Evolutionary conservation across 1,284 basidiomycete genomes (phyloP), one percentile per base, ranked within the genome.

Genomic region (Ceratorhiza oryzae-sativae): DNA sequence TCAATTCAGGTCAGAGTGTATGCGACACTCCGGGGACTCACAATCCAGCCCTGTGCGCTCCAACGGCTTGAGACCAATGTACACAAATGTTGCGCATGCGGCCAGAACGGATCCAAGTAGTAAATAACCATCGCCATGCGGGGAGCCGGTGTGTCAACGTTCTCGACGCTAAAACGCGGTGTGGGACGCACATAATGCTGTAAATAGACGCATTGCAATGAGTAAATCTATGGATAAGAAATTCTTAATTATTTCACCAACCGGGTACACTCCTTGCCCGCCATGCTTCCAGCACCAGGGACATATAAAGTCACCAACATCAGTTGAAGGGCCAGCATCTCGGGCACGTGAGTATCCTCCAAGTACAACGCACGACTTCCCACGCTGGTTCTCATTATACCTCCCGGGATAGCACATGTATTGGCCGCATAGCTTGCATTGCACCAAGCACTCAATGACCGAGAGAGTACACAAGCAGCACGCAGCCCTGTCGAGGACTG

Each of bases 61-160:
- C 67, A 71, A 9, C 45, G 30, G 1, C 67, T 15, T 0, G 20
- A 0, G 6, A 71, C 56, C 9, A 59, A 27, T 3, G 41, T 2
- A 4, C 42, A 36, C 25, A 71, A 23, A 18, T 71, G 55, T 18
- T 59, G 56, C 30, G 55, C 56, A 0, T 71, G 67, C 0, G 55
- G 67, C 67, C 67, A 71, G 32, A 71, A 71, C 56, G 30, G 45
- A 32, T 71, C 67, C 5, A 71, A 32, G 25, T 48, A 71, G 18
- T 59, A 71, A 2, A 71, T 49, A 0, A 71, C 9, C 67, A 71
- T 71, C 12, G 20, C 42, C 55, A 71, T 59, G 27, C 55, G 55
- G 9, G 67, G 67, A 1, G 67, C 55, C 1, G 41, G 13, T n/a
- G 32, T 15, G 23, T 15, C 15, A 0, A 27, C 2, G 2, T 6